Base-by-base conservation (phyloP, 139 green algal genomes). In the Ettlia oleoabundans region DNA sequence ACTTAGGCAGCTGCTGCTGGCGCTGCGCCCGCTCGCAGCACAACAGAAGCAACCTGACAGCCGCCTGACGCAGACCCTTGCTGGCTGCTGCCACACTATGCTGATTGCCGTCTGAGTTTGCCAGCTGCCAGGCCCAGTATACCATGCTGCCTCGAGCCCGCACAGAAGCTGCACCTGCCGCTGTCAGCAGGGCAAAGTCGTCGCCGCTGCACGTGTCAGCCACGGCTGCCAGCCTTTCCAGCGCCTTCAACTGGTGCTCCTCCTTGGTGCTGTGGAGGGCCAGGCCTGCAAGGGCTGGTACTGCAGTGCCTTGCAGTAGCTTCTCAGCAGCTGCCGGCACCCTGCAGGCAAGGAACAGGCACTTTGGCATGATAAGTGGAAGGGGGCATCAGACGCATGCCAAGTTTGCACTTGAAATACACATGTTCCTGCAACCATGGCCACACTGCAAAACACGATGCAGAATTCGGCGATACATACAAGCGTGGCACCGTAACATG, bases 161-260 rank as follows among this genome's bases (percentile, higher is more conserved):
- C n/a, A n/a, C n/a, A n/a, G n/a, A n/a, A n/a, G n/a, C n/a, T n/a
- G n/a, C n/a, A 28, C 13, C 26, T 38, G 32, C 30, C 8, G 51
- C 61, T 9, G 64, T 72, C 9, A 84, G 53, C 24, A 70, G 53
- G 2, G 79, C 67, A 73, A 84, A 84, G 1, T 84, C 79, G 30
- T 84, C 79, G 9, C 79, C 79, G 21, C 68, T 79, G 68, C 79
- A 84, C 1, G 47, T 71, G 55, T 84, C 79, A 9, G 73, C 79
- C 53, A 52, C 22, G 0, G 52, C 67, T 22, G 52, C 68, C 55
- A 84, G 79, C 68, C 76, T 84, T 6, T 77, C 79, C 2, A 73
- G 24, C 15, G 73, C 73, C 18, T 30, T 22, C 73, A n/a, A 13
- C 52, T 24, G 33, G 37, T 28, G 73, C 9, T 38, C 1, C 8